Percentiles rank a stretch among this genome's conserved stretches.
Evolutionary conservation across 2,329 filamentous ascomycete species (phyloP).

Genomic region (Scedosporium dehoogii): DNA sequence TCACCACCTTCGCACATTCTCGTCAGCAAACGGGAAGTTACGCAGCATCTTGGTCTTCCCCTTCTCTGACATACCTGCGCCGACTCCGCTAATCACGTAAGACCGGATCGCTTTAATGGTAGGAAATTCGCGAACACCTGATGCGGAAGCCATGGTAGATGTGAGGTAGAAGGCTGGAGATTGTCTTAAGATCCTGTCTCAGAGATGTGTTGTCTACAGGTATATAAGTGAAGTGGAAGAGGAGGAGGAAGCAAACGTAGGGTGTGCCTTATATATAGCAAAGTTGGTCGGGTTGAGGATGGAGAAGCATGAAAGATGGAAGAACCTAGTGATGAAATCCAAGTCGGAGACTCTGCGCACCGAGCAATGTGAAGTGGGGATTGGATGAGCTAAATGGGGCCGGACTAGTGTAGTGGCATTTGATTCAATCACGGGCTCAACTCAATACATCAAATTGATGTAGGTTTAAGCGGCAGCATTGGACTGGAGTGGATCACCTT

Average conservation of each 20-base stretch:
- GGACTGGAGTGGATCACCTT: background rate
- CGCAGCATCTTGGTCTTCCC: background rate
- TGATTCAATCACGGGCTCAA: background rate
- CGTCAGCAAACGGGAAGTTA: background rate
- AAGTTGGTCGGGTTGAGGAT: slow-evolving; percentile 1
- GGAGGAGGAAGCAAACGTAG: background rate
- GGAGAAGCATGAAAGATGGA: background rate
- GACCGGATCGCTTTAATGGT: slow-evolving; percentile 68
- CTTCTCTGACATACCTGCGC: slow-evolving; percentile 30
- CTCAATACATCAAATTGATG: background rate
- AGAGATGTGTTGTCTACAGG: background rate
- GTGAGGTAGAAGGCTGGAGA: background rate
- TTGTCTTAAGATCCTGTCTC: background rate
- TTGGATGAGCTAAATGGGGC: background rate
- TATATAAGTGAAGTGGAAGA: background rate
- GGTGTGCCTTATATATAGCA: background rate
- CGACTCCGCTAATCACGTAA: slow-evolving; percentile 57
- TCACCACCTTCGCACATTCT: slow-evolving; percentile 55
- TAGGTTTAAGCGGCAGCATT: background rate
- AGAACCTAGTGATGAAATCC: background rate
- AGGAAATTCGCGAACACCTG: slow-evolving; percentile 47
- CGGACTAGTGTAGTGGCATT: background rate
- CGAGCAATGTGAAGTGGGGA: background rate
- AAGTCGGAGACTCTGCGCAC: background rate
- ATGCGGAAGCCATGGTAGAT: slow-evolving; percentile 29